These are phyloP conservation scores for Solanum chiquidenum DNA, from an alignment of 257 asterid genomes.

Conservation along the genomic window DNA sequence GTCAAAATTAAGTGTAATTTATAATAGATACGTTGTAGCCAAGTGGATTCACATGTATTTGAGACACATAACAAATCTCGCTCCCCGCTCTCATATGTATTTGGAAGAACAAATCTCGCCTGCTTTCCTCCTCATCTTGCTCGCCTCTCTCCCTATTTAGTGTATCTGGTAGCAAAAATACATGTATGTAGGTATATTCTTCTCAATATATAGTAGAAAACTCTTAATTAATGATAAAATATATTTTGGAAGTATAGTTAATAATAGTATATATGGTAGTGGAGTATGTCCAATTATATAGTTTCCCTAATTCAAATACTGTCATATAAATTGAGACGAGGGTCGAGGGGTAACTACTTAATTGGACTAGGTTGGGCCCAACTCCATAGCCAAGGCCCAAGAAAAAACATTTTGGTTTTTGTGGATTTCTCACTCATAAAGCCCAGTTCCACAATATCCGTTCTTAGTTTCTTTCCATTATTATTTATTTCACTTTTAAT, in stretches of 20 bases:
- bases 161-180: not conserved
- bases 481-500: not conserved
- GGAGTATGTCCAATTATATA: not conserved
- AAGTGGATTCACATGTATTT: too few species aligned
- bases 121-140: not conserved
- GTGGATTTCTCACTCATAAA: not conserved
- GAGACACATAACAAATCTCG: not conserved
- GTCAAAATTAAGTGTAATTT: not conserved
- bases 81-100: not conserved
- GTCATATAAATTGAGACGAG: not conserved
- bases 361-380: not conserved
- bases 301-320: not conserved
- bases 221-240: too few species aligned
- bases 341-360: not conserved
- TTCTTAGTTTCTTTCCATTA: not conserved
- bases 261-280: not conserved
- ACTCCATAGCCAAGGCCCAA: not conserved
- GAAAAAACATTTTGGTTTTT: not conserved
- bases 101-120: not conserved
- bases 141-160: not conserved
- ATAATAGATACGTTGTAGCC: too few species aligned
- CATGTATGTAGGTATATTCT: not conserved
- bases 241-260: too few species aligned
- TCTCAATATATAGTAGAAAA: not conserved
- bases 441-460: not conserved